phyloP scores from a whole-genome alignment of 129 eudicot species.

The Arctium minus region DNA sequence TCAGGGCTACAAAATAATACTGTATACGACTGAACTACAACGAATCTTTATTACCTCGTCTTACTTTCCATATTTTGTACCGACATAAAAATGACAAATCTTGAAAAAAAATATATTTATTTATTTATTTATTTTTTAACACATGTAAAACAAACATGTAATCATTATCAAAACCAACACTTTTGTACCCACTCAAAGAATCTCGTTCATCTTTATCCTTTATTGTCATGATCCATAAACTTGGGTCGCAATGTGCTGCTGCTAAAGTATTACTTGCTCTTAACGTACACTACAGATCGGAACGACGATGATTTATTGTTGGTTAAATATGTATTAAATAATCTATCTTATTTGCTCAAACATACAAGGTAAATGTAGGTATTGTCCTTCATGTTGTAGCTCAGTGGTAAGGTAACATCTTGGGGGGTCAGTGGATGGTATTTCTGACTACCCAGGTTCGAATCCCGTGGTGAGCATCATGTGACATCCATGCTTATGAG shows the following conservation, averaged over 20 bases:
- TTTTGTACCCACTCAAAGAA: not conserved
- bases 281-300: not conserved
- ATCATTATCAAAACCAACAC: not conserved
- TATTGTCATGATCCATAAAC: not conserved
- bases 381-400: no score
- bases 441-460: no score
- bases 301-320: not conserved
- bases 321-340: no score
- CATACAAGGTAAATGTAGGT: not conserved
- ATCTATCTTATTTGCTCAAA: not conserved
- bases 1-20: not conserved
- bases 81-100: not conserved
- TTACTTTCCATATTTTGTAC: not conserved
- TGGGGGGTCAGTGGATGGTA: no score
- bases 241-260: not conserved
- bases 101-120: not conserved
- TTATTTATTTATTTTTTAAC: not conserved
- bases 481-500: no score
- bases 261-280: not conserved
- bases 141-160: not conserved
- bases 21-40: not conserved
- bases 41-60: not conserved
- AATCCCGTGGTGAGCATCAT: no score
- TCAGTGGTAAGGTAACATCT: no score
- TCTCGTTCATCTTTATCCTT: not conserved